A percentile compares a stretch with the other conserved stretches of the same genome.
Evolutionary conservation across 1,284 basidiomycete species (phyloP).

Genomic region (Rhizoctonia solani): DNA sequence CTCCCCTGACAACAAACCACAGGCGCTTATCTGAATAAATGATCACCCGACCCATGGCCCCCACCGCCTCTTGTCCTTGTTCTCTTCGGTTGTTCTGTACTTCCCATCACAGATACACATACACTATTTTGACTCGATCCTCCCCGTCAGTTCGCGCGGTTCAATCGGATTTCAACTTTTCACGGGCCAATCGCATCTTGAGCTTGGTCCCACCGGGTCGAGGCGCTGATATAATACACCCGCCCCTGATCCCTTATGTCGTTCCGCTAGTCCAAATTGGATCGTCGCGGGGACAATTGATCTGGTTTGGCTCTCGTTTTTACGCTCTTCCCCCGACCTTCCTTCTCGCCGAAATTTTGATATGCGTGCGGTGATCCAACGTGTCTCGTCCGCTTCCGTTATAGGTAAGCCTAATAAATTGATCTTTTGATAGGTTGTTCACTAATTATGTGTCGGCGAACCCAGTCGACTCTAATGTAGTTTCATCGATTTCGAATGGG

Average conservation of each 20-base stretch:
- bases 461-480: constrained; percentile 67
- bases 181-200: too few species aligned
- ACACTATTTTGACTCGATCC: not conserved
- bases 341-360: too few species aligned
- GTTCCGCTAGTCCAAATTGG: not conserved
- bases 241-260: too few species aligned
- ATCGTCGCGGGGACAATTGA: too few species aligned
- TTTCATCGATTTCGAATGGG: constrained; percentile 80
- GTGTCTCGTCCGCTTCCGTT: constrained; percentile 74
- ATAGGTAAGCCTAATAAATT: constrained; percentile 53
- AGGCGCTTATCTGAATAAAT: not conserved
- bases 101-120: not conserved
- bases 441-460: not conserved
- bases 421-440: constrained; percentile 18
- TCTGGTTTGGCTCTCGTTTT: too few species aligned
- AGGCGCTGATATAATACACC: too few species aligned
- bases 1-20: constrained; percentile 14
- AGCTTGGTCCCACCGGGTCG: too few species aligned
- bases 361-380: constrained; percentile 80
- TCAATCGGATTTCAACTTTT: not conserved
- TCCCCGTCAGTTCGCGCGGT: not conserved
- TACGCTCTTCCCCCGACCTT: not conserved
- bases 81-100: not conserved
- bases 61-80: not conserved
- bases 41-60: not conserved